Base-by-base conservation (phyloP, 176 grass and related monocot species). In the Poa pratensis region DNA sequence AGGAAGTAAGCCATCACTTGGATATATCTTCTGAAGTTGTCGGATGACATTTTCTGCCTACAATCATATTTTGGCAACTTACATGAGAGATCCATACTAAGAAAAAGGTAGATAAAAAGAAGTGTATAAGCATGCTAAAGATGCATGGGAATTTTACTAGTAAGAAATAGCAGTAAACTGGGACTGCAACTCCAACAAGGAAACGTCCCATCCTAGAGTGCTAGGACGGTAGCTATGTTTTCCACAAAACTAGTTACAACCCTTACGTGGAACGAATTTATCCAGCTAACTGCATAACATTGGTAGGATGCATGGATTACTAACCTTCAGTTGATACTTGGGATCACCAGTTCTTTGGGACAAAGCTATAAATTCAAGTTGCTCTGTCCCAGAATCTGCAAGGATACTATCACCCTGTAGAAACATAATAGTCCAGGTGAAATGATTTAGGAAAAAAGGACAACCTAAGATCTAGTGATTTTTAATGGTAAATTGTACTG, bases 361-460 rank as follows among this genome's bases (percentile, higher is more conserved):
- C 71, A 96, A 81, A 88, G 97, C 94, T 87, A 99, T 99, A 80
- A 99, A 91, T 86, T 99, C 97, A 86, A 99, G 94, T 70, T 99
- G 92, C 77, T 99, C 97, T 0, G 94, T 96, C 43, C 94, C 97
- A 88, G 97, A 99, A 92, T 99, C 97, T 85, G 94, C 94, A 77
- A 99, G 79, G 85, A 99, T 90, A 78, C 97, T 94, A 74, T 91
- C 76, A 81, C 94, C 97, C 97, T 99, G 89, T 24, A 86, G 64
- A 84, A 86, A 84, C 4, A 72, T 81, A 23, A 82, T 30, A 52
- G 58, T 80, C 32, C 18, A 86, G 45, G 52, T 82, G 30, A 45
- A 50, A 86, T 16, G 10, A 46, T 35, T 32, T 42, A 5, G 46
- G 52, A 59, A 71, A 63, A 80, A 64, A 5, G 82, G 37, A 1